A percentile compares a stretch with the other conserved stretches of the same genome.
Evolutionary conservation across 2,329 filamentous ascomycete species (phyloP).

Genomic region (Pseudocercospora vitis): DNA sequence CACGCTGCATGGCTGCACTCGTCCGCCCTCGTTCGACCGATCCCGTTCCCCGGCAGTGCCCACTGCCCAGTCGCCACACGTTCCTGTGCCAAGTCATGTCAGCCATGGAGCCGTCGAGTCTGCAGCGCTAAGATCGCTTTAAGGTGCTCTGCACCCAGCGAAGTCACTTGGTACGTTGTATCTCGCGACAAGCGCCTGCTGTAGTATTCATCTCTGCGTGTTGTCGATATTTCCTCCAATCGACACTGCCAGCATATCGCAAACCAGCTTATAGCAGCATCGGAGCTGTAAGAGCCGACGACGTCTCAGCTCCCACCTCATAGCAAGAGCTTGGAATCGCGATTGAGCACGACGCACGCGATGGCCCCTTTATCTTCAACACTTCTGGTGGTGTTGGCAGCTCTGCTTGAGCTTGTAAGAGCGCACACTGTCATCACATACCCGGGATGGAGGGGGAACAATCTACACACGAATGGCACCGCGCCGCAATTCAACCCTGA

Average conservation of each 20-base stretch:
- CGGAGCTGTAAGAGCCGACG: not conserved
- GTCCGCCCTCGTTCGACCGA: slow-evolving; percentile 3
- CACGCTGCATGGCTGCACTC: slow-evolving; percentile 8
- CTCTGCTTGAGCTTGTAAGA: slow-evolving; percentile 5
- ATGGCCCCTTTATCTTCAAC: slow-evolving; percentile 9
- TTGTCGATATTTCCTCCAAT: not conserved
- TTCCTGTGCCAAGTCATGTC: slow-evolving; percentile 1
- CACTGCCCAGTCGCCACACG: slow-evolving; percentile 12
- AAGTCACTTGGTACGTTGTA: not conserved
- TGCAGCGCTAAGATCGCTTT: slow-evolving; percentile 12
- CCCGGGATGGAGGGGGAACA: slow-evolving; percentile 84
- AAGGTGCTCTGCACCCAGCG: slow-evolving; percentile 7
- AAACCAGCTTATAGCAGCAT: not conserved
- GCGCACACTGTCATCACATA: slow-evolving; percentile 85
- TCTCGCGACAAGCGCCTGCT: not conserved
- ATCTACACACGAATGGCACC: slow-evolving; percentile 72
- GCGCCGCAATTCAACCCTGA: slow-evolving; percentile 39
- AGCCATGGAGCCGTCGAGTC: not conserved
- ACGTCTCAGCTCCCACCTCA: not conserved
- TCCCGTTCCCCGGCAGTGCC: slow-evolving; percentile 3
- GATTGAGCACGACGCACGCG: not conserved
- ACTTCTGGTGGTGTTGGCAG: slow-evolving; percentile 9
- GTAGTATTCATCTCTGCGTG: not conserved
- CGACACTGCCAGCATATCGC: not conserved
- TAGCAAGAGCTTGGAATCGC: not conserved